Percentiles rank a stretch among this genome's conserved stretches.
phyloP scores from a whole-genome alignment of 2,329 filamentous ascomycete species.

The Paramyrothecium sp. region DNA sequence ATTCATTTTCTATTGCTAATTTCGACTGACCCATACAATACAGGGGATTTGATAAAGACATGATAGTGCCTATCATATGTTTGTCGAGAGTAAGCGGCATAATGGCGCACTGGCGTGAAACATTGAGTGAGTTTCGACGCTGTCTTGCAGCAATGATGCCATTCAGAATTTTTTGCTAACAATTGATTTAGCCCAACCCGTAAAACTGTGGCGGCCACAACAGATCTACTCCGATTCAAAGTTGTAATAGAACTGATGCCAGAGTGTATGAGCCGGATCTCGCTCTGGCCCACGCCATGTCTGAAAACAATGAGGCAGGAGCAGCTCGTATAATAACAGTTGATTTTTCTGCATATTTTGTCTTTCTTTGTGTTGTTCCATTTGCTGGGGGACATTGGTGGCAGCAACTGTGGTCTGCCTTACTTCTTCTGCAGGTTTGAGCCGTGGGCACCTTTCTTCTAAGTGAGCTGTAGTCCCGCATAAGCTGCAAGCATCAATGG shows the following conservation, averaged over 20 bases:
- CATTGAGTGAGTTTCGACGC: neutral
- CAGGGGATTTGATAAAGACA: conserved; percentile 1
- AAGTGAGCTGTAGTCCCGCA: neutral
- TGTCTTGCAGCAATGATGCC: neutral
- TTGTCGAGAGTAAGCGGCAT: conserved; percentile 22
- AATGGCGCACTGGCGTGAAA: conserved; percentile 28
- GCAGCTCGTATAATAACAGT: too few species aligned
- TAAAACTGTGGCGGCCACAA: conserved; percentile 22
- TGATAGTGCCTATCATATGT: conserved; percentile 21
- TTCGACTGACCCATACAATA: neutral
- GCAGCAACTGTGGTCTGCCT: neutral
- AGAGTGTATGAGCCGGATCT: neutral
- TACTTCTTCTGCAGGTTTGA: too few species aligned
- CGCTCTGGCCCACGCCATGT: neutral
- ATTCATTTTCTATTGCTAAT: too few species aligned
- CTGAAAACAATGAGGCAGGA: neutral
- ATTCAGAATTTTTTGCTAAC: conserved; percentile 11
- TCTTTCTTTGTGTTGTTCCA: too few species aligned
- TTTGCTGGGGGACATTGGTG: neutral
- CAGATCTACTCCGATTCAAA: conserved; percentile 18
- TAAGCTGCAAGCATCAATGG: neutral
- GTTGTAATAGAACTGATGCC: neutral
- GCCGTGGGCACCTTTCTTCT: too few species aligned
- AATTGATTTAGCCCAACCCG: conserved; percentile 15
- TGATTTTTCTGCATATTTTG: too few species aligned